Base-by-base conservation (phyloP, 2,329 filamentous ascomycete genomes). In the Diaporthe sp. region DNA sequence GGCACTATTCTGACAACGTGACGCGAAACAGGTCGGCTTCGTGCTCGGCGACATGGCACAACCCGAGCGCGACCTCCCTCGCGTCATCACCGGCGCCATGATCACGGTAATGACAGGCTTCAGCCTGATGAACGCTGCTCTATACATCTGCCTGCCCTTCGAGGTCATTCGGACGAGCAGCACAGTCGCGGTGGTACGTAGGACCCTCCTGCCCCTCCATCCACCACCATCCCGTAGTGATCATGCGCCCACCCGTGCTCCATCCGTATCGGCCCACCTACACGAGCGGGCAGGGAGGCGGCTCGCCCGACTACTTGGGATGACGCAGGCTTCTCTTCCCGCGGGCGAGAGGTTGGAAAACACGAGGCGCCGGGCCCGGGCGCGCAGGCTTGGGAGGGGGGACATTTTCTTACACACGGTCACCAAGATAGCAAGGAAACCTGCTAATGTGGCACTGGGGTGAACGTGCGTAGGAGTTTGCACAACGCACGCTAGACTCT, bases 141-240 rank as follows among this genome's bases (percentile, higher is more conserved):
- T 87, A 71, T 88, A 86, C 77, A 81, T 86, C 44, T 81, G 84
- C 28, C 78, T 87, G 19, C 84, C 85, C 10, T 85, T 85, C 83
- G 80, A 84, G 31, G 81, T 82, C 61, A 81, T 87, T 65, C 82
- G 82, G 71, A 81, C 82, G 44, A 85, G 82, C 74, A 84, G 85
- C 77, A 83, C 85, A 19, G 84, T 86, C 34, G 85, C 84, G 42
- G 84, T 86, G 55, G 85, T 87, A 83, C 51, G 31, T 57, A 70
- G 46, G 31, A 74, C 62, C 19, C 44, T 42, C 58, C 58, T 49
- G 19, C 42, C 71, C 57, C 17, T 25, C 22, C 39, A 44, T 49
- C 34, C 71, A 31, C 15, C 2, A 37, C 28, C 13, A 42, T 51
- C 39, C 58, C 62, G 39, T 37, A 39, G 28, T 75, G 44, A 61